phyloP scores from a whole-genome alignment of 345 rosid species.

The Lepidium aucheri region DNA sequence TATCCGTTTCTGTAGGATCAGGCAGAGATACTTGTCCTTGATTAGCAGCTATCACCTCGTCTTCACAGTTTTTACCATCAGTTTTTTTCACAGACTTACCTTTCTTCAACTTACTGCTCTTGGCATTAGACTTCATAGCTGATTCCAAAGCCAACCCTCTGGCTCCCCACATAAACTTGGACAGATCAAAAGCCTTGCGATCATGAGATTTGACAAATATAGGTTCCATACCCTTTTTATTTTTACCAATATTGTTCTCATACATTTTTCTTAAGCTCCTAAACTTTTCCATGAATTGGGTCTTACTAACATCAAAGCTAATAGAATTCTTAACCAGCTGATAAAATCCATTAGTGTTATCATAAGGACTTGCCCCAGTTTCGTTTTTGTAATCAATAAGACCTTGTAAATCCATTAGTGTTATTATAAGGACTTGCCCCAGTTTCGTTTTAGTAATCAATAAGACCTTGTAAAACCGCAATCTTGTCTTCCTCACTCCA shows the following conservation, averaged over 20 bases:
- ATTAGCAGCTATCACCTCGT: neutral
- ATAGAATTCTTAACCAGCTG: slow-evolving; percentile 26
- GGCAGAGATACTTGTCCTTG: slow-evolving; percentile 1
- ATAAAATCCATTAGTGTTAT: slow-evolving; percentile 26
- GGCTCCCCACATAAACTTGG: slow-evolving; percentile 35
- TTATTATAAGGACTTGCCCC: slow-evolving; percentile 28
- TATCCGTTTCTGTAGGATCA: neutral
- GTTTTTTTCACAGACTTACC: neutral
- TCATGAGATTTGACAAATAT: slow-evolving; percentile 32
- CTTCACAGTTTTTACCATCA: slow-evolving; percentile 5
- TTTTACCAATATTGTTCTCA: slow-evolving; percentile 20
- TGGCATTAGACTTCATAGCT: slow-evolving; percentile 9
- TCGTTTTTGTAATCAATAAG: slow-evolving; percentile 22
- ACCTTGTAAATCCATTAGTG: slow-evolving; percentile 15
- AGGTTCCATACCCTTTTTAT: slow-evolving; percentile 23
- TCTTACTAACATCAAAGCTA: slow-evolving; percentile 25
- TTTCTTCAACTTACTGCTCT: neutral
- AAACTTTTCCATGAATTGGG: slow-evolving; percentile 35
- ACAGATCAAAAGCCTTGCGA: slow-evolving; percentile 21
- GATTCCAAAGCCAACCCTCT: slow-evolving; percentile 11
- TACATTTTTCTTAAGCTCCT: slow-evolving; percentile 36
- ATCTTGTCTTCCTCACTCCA: slow-evolving; percentile 47
- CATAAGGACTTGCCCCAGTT: slow-evolving; percentile 21
- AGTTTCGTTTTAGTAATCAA: slow-evolving; percentile 20
- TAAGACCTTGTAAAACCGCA: slow-evolving; percentile 25